A percentile compares a stretch with the other conserved stretches of the same genome.
Conservation (phyloP, 495 filamentous ascomycete genomes). For the Penicillium robsamsonii region DNA sequence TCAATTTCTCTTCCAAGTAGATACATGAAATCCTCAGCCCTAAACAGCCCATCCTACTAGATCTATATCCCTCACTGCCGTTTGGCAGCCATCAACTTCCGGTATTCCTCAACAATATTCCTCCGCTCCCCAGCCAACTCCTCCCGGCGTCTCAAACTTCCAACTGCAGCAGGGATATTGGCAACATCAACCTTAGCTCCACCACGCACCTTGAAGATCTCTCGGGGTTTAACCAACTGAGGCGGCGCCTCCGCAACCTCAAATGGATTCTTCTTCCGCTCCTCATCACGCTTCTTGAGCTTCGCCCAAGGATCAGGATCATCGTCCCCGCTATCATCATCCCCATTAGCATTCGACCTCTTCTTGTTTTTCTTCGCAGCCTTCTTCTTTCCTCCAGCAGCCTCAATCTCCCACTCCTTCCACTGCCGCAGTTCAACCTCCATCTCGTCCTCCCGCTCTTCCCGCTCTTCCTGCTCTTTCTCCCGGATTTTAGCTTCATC, state of each 20-base stretch:
- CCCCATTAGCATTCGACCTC: constrained; percentile 39
- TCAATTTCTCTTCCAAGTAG: constrained; percentile 6
- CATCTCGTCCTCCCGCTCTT: constrained; percentile 53
- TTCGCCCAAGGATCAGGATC: constrained; percentile 81
- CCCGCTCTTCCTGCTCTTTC: constrained; percentile 63
- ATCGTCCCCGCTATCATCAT: constrained; percentile 36
- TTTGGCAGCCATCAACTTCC: constrained; percentile 72
- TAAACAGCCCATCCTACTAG: neutral
- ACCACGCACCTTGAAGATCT: constrained; percentile 64
- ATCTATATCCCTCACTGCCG: constrained; percentile 30
- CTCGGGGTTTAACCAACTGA: constrained; percentile 62
- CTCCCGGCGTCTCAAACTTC: constrained; percentile 78
- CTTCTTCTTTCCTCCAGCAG: constrained; percentile 56
- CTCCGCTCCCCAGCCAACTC: constrained; percentile 73
- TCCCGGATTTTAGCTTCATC: constrained; percentile 64
- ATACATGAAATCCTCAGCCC: constrained; percentile 6
- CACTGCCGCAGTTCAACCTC: constrained; percentile 50
- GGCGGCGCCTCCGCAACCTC: constrained; percentile 84
- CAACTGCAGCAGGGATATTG: constrained; percentile 71
- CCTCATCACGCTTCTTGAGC: constrained; percentile 59
- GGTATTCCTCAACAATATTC: constrained; percentile 78
- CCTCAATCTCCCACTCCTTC: constrained; percentile 49
- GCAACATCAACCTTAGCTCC: constrained; percentile 70
- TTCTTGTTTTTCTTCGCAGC: constrained; percentile 32
- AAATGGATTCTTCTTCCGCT: constrained; percentile 56